Base-by-base conservation (phyloP, 371 early-diverging fungal genomes). In the Nematocida sp. region DNA sequence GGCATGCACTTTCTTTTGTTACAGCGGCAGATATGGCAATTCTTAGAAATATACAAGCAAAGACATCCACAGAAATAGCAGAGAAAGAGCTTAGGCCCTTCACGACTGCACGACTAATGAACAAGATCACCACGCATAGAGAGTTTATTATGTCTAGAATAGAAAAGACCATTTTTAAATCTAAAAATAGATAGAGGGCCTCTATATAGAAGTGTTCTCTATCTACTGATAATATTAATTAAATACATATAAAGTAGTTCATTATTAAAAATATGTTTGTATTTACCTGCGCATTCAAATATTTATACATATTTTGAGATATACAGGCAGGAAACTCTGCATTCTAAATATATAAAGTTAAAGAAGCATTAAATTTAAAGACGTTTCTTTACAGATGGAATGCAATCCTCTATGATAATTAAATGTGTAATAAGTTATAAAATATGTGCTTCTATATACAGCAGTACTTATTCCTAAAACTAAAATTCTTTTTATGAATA, bases 1-100 rank as follows among this genome's bases (percentile, higher is more conserved):
- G 80, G 55, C 42, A 50, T 58, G 80, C 80, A 3, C 80, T 78
- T 45, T 78, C 80, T 57, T 78, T 78, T 78, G 80, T 78, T 5
- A 9, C 71, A 2, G 25, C 69, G 4, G 47, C 5, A 9, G 80
- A 78, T 52, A 20, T 54, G 4, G 18, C 60, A 15, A 33, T 78
- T 25, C 70, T 78, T 44, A 9, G 25, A 15, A n/a, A 78, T 70
- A 78, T 78, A 7, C 80, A 78, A 47, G 52, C 13, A 20, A 13
- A 40, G 47, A 56, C 47, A 4, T 13, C 27, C n/a, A 20, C 69
- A 39, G 20, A 6, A 9, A 78, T 78, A 3, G 40, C n/a, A 33
- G 80, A 78, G 47, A 78, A 71, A 47, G 66, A 67, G 66, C 67
- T 78, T 0, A 18, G n/a, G 52, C 69, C 80, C 4, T 62, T 78